Base-by-base conservation (phyloP, 441 rosid genomes). In the Erodium moschatum region DNA sequence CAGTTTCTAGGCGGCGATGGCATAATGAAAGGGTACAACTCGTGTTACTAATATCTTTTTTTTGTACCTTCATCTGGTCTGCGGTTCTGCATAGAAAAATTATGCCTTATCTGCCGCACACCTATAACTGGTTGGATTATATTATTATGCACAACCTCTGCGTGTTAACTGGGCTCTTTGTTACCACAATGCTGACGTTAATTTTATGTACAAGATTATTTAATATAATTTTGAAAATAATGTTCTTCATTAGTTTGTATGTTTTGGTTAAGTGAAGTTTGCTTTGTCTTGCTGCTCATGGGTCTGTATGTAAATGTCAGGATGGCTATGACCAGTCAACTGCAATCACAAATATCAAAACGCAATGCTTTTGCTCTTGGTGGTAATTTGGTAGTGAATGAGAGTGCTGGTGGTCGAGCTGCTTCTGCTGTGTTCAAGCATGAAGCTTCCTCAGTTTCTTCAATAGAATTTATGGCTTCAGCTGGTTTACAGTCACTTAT, bases 301-400 rank as follows among this genome's bases (percentile, higher is more conserved):
- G 74, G 64, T 46, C 65, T 52, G 65, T 78, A 62, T 42, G 6
- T 74, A 38, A 54, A 44, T 80, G 65, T 70, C 85, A 93, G 97
- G 75, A 89, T 91, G 97, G 92, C 87, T 73, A 91, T 91, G 96
- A 63, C 85, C 75, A 89, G 91, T 77, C 78, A 91, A 82, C 83
- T 91, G 73, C 89, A 88, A 72, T 85, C 94, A 38, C 91, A 83
- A 69, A 67, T 94, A 72, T 94, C 99, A 12, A 86, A 94, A 77
- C 69, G 77, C 35, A 85, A 85, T 77, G 74, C 83, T 63, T 56
- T 91, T 48, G 86, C 83, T 66, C 78, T 91, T 76, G 89, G 83
- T 64, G 97, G 97, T 48, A 87, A 88, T 82, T 74, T 94, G 81
- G 86, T 81, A 65, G 97, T 88, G 52, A 82, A 79, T 67, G 88